Base-by-base conservation (phyloP, 2,329 filamentous ascomycete species). In the Alternaria alternata region DNA sequence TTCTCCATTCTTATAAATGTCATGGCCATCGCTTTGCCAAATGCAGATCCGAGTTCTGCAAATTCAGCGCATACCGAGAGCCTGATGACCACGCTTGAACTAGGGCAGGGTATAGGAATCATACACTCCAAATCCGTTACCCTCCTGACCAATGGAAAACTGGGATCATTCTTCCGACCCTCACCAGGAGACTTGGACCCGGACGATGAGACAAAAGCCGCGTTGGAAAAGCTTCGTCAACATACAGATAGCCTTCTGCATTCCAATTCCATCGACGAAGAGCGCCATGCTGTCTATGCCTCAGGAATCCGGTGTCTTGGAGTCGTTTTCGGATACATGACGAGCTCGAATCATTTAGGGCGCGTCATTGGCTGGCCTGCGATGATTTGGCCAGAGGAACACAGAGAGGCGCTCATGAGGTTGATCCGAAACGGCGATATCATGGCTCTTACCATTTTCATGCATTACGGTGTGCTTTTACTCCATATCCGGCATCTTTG, bases 391-490 rank as follows among this genome's bases (percentile, higher is more conserved):
- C 38, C 51, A 24, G 38, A 9, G 20, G 30, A 59, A 16, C 44
- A 57, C 30, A 24, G 51, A 4, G 30, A 46, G 1, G 41, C 16
- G 39, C 62, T 64, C 7, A 34, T 64, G 20, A 46, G 5, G 16
- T 41, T 64, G 9, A 56, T 62, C 11, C 55, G 53, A 18, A 18
- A 62, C 12, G 47, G 34, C 18, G 59, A 64, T 42, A 39, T 52
- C 14, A 64, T 64, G 59, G 55, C 62, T 16, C 8, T 32, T 26
- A 9, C 54, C 7, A 64, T 64, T 11, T 56, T 59, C 16, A 52
- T 64, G 44, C 39, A 62, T 26, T 64, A 62, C 41, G 62, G 59
- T 32, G 59, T 64, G 12, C 39, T 62, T 12, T 49, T 64, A 32
- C 54, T 64, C 18, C 36, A 64, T 16, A 24, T 32, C 16, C 54